Percentiles rank a stretch among this genome's conserved stretches.
Conservation (phyloP, 805 yeast species). For the Yamadazyma ubonensis region DNA sequence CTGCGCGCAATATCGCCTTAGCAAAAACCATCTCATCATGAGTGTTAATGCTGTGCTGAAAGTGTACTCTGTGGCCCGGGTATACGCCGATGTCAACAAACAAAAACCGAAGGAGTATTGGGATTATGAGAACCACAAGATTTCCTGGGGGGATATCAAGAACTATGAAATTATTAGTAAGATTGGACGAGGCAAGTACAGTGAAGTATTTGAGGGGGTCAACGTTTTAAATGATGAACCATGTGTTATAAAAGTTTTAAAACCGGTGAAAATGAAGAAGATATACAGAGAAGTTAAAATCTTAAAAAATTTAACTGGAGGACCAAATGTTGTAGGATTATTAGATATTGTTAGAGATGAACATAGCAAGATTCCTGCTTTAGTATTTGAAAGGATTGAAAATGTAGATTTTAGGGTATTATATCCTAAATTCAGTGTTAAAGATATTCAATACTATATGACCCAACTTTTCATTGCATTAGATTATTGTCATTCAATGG, state of each 20-base stretch:
- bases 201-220: constrained; percentile 89
- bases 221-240: constrained; percentile 58
- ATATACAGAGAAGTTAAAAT: constrained; percentile 89
- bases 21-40: constrained; percentile 7
- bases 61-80: constrained; percentile 64
- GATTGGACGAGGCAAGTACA: constrained; percentile 90
- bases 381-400: constrained; percentile 80
- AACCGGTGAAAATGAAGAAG: constrained; percentile 91
- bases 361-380: constrained; percentile 79
- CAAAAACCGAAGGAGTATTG: constrained; percentile 79
- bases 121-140: constrained; percentile 72
- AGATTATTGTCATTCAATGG: constrained; percentile 89
- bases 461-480: constrained; percentile 77
- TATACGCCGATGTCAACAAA: constrained; percentile 76
- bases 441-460: constrained; percentile 80
- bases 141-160: constrained; percentile 82
- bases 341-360: constrained; percentile 88
- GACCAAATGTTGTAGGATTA: constrained; percentile 75
- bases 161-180: constrained; percentile 82
- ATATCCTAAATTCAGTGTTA: constrained; percentile 74
- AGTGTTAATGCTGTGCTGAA: constrained; percentile 11
- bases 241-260: constrained; percentile 86
- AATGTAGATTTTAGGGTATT: constrained; percentile 84
- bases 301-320: constrained; percentile 78
- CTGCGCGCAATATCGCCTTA: constrained; percentile 1